Evolutionary conservation across 148 eudicot species (phyloP), one percentile per base, ranked within the genome.

Genomic region (Polygonum aviculare): DNA sequence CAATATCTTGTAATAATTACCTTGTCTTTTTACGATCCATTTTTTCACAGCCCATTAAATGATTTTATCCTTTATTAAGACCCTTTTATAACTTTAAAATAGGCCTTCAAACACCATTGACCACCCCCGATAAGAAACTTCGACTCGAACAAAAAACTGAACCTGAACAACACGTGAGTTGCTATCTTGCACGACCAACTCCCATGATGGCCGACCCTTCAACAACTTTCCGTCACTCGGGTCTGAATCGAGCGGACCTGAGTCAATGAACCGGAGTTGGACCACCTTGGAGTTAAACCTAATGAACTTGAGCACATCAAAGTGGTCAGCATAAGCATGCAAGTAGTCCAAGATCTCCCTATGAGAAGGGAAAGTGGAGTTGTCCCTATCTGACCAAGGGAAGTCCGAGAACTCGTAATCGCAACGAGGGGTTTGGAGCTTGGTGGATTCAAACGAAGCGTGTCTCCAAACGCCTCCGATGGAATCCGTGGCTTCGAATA

Each of bases 401-500:
- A 81, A 95, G 63, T 95, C 98, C 0, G 98, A 95, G 77, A 95
- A 95, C 77, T 95, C 98, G 21, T 84, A 95, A 74, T 95, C 96
- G n/a, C 96, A 89, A 15, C 96, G 96, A 26, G 96, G 98, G 62
- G 94, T 95, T 79, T 95, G 98, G 16, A 95, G 94, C 71, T 86
- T 89, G 0, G 99, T 92, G 0, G 94, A 86, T 9, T 76, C 74
- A 59, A 78, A 89, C 0, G 96, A 86, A 11, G 96, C 93, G 33
- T 89, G 92, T 44, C 79, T 86, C 99, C 97, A 92, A 5, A 92
- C 97, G 62, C 98, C 98, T 65, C 98, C 98, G 3, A 95, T 82
- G 2, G 90, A 86, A 78, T 83, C 90, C 0, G 90, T 88, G 57
- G 96, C 96, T 77, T 95, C 98, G 3, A 95, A 90, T 5, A 95